Conservation (phyloP, 1,284 basidiomycete genomes). For the Cutaneotrichosporon cavernicola region DNA sequence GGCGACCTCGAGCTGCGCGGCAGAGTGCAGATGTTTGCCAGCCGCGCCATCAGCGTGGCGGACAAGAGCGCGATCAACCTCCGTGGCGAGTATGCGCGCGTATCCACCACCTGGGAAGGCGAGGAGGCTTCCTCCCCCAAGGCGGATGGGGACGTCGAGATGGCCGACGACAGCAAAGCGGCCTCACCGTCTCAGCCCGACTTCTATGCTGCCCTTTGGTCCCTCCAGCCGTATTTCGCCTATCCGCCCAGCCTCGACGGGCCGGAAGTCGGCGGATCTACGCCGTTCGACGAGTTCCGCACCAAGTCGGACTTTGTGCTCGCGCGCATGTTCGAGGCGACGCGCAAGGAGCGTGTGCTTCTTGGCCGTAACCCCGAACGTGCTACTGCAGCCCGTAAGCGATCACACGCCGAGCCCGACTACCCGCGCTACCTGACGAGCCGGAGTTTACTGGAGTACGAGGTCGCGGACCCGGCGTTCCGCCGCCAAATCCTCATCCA, state of each 20-base stretch:
- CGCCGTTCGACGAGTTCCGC: conserved; percentile 42
- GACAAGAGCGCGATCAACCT: conserved; percentile 51
- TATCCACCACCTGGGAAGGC: conserved; percentile 45
- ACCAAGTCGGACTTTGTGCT: conserved; percentile 45
- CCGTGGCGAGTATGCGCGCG: conserved; percentile 44
- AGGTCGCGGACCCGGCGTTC: conserved; percentile 47
- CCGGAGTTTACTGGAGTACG: conserved; percentile 44
- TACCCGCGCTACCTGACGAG: conserved; percentile 50
- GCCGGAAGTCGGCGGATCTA: conserved; percentile 28
- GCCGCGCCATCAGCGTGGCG: conserved; percentile 42
- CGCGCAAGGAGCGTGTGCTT: conserved; percentile 36
- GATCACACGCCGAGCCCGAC: conserved; percentile 36
- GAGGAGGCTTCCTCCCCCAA: conserved; percentile 5
- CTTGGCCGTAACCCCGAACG: conserved; percentile 33
- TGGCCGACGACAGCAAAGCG: conserved; percentile 11
- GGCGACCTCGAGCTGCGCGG: conserved; percentile 46
- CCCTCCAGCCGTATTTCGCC: conserved; percentile 50
- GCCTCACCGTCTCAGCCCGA: conserved; percentile 27
- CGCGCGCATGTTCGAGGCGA: conserved; percentile 42
- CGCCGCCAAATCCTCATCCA: conserved; percentile 51
- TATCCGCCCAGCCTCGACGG: conserved; percentile 46
- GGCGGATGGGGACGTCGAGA: conserved; percentile 10
- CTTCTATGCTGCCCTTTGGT: conserved; percentile 52
- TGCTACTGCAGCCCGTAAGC: conserved; percentile 27
- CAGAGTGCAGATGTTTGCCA: conserved; percentile 47